These are phyloP conservation scores for Clohesyomyces aquaticus DNA, from an alignment of 495 filamentous ascomycete species.

Conservation along the genomic window DNA sequence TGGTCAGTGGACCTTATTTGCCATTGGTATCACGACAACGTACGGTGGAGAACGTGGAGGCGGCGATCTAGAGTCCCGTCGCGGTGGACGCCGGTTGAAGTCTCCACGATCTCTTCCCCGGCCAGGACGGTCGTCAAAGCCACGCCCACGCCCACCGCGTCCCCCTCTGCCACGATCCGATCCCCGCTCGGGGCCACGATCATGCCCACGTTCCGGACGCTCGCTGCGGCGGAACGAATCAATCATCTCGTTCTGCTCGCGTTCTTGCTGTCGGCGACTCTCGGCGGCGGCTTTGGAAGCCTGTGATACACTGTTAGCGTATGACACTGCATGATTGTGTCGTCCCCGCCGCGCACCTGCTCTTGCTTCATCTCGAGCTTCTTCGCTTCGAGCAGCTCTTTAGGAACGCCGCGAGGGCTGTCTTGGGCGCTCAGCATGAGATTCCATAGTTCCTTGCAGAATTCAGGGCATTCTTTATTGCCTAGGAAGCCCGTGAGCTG, in stretches of 20 bases:
- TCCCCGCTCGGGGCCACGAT: too few relatives aligned
- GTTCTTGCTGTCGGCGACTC: slow-evolving; percentile 68
- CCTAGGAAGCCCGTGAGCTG: slow-evolving; percentile 85
- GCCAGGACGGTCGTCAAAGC: slow-evolving; percentile 54
- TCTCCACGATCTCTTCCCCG: slow-evolving; percentile 56
- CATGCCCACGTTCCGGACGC: slow-evolving; percentile 52
- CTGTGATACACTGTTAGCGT: slow-evolving; percentile 43
- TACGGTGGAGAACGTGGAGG: slow-evolving; percentile 38
- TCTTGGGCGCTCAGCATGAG: slow-evolving; percentile 87
- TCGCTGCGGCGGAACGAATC: slow-evolving; percentile 73
- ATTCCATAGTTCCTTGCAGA: slow-evolving; percentile 94
- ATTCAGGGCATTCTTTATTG: slow-evolving; percentile 83
- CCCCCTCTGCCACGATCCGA: slow-evolving; percentile 68
- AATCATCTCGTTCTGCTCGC: slow-evolving; percentile 65
- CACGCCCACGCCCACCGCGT: slow-evolving; percentile 47
- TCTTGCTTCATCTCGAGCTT: slow-evolving; percentile 92
- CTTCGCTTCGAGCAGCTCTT: slow-evolving; percentile 93
- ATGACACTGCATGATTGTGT: neutral
- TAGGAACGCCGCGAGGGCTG: slow-evolving; percentile 87
- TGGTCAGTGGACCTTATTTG: slow-evolving; percentile 42
- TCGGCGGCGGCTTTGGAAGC: slow-evolving; percentile 81
- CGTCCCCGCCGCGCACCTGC: slow-evolving; percentile 61
- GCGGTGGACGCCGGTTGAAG: slow-evolving; percentile 51
- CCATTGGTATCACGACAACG: slow-evolving; percentile 40
- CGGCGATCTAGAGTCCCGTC: slow-evolving; percentile 20